Evolutionary conservation across 768 basidiomycete genomes (phyloP).

Genomic region (Kwoniella shandongensis): DNA sequence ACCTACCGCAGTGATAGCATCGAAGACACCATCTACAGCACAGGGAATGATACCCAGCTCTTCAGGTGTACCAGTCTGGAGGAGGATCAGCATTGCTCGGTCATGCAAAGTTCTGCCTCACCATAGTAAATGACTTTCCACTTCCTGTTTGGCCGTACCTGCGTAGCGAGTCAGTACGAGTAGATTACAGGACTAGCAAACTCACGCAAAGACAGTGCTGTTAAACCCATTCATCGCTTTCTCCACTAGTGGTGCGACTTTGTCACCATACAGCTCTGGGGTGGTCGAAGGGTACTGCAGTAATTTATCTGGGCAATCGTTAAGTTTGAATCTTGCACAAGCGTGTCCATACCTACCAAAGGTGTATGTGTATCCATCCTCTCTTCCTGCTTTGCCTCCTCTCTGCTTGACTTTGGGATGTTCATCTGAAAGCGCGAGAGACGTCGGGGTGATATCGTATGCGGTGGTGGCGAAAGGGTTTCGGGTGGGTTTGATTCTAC

Average conservation of each 20-base stretch:
- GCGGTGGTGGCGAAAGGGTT: conserved; percentile 33
- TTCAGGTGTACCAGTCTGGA: conserved; percentile 38
- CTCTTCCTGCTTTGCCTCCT: conserved; percentile 49
- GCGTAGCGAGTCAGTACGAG: conserved; percentile 6
- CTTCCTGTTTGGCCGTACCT: conserved; percentile 52
- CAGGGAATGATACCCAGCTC: conserved; percentile 53
- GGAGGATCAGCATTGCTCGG: conserved; percentile 1
- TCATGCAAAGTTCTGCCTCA: conserved; percentile 1
- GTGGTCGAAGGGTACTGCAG: conserved; percentile 45
- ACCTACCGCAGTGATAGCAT: conserved; percentile 50
- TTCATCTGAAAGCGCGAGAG: conserved; percentile 40
- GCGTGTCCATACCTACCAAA: conserved; percentile 41
- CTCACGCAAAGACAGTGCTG: conserved; percentile 52
- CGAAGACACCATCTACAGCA: conserved; percentile 51
- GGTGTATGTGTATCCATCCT: conserved; percentile 48
- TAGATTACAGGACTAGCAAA: background rate
- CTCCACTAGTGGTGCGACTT: conserved; percentile 47
- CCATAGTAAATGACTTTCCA: conserved; percentile 51
- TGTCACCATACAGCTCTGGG: conserved; percentile 39
- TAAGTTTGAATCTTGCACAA: background rate
- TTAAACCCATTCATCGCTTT: conserved; percentile 54
- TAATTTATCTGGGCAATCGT: conserved; percentile 32
- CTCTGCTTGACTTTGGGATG: conserved; percentile 51
- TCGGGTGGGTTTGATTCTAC: conserved; percentile 45
- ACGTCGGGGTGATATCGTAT: conserved; percentile 44